Percentiles rank a stretch among this genome's conserved stretches.
Evolutionary conservation across 202 grass and related monocot species (phyloP).

Genomic region (Digitaria exilis): DNA sequence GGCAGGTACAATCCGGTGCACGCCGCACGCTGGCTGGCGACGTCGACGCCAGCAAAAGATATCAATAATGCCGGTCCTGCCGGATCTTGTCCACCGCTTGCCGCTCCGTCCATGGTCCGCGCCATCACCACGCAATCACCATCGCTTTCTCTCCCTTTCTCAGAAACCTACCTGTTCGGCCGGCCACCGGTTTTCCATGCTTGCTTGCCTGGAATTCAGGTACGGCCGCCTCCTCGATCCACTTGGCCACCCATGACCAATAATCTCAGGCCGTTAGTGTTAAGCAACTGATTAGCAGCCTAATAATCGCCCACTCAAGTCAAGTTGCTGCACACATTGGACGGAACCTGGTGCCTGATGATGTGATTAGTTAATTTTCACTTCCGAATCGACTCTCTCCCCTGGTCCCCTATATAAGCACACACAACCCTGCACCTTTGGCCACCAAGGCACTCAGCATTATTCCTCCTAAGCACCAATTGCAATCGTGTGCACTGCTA

Average conservation of each 20-base stretch:
- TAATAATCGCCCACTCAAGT: conserved; percentile 10
- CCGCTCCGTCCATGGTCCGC: neutral
- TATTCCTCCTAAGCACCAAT: neutral
- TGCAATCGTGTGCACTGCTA: neutral
- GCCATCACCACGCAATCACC: neutral
- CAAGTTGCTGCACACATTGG: conserved; percentile 5
- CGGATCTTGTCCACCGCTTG: conserved; percentile 32
- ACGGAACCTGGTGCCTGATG: neutral
- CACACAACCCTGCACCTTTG: neutral
- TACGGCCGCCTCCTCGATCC: conserved; percentile 8
- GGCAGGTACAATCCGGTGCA: neutral
- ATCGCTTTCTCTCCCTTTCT: neutral
- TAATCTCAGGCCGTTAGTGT: neutral
- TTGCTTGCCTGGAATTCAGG: conserved; percentile 27
- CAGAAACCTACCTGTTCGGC: neutral
- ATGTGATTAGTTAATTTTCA: neutral
- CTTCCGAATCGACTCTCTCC: neutral
- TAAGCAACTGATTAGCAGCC: neutral
- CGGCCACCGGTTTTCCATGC: conserved; percentile 5
- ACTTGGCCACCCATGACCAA: conserved; percentile 3
- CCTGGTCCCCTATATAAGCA: conserved; percentile 6
- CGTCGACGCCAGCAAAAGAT: conserved; percentile 6
- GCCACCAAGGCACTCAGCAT: neutral
- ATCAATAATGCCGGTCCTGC: conserved; percentile 22
- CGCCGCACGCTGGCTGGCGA: neutral